Evolutionary conservation across 1,284 basidiomycete genomes (phyloP).

Genomic region (Sporisorium reilianum): DNA sequence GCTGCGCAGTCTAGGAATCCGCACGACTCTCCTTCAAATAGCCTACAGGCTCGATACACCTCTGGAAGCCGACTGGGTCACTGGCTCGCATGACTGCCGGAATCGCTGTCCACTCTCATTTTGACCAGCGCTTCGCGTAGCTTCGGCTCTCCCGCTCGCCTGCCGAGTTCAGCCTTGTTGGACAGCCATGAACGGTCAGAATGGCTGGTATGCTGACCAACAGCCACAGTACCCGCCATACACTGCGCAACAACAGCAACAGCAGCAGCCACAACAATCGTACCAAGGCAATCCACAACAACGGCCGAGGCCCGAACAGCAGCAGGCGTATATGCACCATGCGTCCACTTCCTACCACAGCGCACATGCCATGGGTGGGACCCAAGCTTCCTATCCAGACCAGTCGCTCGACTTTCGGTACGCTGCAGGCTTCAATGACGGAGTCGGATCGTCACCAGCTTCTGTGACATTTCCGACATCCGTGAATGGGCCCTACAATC

Average conservation of each 20-base stretch:
- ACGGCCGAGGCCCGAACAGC: constrained; percentile 11
- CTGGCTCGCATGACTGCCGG: constrained; percentile 6
- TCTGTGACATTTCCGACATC: neutral
- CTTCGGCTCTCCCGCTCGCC: constrained; percentile 10
- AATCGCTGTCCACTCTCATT: neutral
- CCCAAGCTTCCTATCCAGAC: constrained; percentile 5
- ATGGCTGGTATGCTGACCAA: constrained; percentile 29
- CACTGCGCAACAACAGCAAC: constrained; percentile 8
- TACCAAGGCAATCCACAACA: constrained; percentile 6
- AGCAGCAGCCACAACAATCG: constrained; percentile 16
- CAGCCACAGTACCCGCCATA: constrained; percentile 15
- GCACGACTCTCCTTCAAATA: neutral
- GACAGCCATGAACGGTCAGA: constrained; percentile 25
- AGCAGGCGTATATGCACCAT: constrained; percentile 20
- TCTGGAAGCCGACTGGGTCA: too few relatives aligned
- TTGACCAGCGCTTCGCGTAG: constrained; percentile 1
- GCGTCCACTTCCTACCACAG: constrained; percentile 5
- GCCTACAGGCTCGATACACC: too few relatives aligned
- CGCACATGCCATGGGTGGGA: neutral
- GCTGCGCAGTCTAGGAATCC: neutral
- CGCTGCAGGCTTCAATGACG: constrained; percentile 1
- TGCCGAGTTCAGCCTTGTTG: neutral
- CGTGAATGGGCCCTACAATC: neutral
- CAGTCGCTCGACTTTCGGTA: constrained; percentile 15
- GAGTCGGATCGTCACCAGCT: neutral